phyloP scores from a whole-genome alignment of 1,284 basidiomycete species.

The Marasmius tenuissimus region DNA sequence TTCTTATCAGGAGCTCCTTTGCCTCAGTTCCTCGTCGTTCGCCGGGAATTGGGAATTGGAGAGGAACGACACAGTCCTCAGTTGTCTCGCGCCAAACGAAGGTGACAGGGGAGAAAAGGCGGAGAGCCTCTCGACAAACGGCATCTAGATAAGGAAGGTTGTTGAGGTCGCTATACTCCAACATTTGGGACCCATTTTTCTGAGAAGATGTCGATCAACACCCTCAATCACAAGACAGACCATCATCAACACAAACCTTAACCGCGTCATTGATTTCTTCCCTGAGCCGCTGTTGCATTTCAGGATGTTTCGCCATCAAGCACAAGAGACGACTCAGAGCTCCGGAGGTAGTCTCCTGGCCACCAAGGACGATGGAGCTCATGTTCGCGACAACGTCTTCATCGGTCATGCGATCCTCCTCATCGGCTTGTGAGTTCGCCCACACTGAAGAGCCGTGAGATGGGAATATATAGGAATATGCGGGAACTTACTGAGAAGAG shows the following conservation, averaged over 20 bases:
- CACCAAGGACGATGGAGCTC: slow-evolving; percentile 23
- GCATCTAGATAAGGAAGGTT: slow-evolving; percentile 29
- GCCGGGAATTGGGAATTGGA: slow-evolving; percentile 21
- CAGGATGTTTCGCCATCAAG: slow-evolving; percentile 16
- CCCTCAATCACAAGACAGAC: no score
- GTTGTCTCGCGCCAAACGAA: slow-evolving; percentile 22
- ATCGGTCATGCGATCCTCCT: slow-evolving; percentile 19
- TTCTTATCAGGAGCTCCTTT: slow-evolving; percentile 19
- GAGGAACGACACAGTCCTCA: slow-evolving; percentile 21
- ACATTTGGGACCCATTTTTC: slow-evolving; percentile 16
- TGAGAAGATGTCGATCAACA: not conserved
- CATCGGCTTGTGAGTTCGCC: slow-evolving; percentile 19
- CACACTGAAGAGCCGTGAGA: slow-evolving; percentile 16
- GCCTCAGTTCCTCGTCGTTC: slow-evolving; percentile 2
- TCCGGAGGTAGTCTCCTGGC: slow-evolving; percentile 24
- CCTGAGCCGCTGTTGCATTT: slow-evolving; percentile 19
- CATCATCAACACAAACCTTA: slow-evolving; percentile 7
- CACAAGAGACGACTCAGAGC: slow-evolving; percentile 20
- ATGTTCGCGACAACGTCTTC: slow-evolving; percentile 22
- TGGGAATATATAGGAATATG: not conserved
- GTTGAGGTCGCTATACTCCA: slow-evolving; percentile 25
- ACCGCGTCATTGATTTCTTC: slow-evolving; percentile 18
- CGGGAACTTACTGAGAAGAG: slow-evolving; percentile 20
- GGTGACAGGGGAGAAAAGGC: slow-evolving; percentile 22
- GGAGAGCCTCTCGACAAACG: slow-evolving; percentile 28